Percentiles rank a stretch among this genome's conserved stretches.
phyloP scores from a whole-genome alignment of 2,329 filamentous ascomycete species.

The Chaetothyriales sp. region DNA sequence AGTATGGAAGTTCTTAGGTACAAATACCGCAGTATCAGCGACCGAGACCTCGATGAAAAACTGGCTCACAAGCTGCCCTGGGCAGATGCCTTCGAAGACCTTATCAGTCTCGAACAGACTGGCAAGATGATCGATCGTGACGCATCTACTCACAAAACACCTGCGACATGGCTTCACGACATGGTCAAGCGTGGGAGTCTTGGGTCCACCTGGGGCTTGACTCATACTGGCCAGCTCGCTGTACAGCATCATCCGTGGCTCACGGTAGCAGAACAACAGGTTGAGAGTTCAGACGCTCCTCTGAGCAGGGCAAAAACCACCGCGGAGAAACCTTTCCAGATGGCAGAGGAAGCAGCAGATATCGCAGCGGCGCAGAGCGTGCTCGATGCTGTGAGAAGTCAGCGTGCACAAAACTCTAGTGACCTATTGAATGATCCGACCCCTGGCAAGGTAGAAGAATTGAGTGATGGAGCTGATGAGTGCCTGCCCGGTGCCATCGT shows the following conservation, averaged over 20 bases:
- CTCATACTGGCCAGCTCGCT: constrained; percentile 7
- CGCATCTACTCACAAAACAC: constrained; percentile 14
- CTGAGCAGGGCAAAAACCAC: neutral
- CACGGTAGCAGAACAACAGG: neutral
- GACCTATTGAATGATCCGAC: neutral
- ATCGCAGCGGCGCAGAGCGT: neutral
- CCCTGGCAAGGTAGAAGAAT: neutral
- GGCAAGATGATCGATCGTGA: constrained; percentile 28
- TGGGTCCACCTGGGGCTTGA: constrained; percentile 26
- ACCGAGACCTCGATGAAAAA: constrained; percentile 21
- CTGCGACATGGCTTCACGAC: constrained; percentile 28
- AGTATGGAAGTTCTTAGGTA: neutral
- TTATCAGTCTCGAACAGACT: constrained; percentile 37
- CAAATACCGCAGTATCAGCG: constrained; percentile 19
- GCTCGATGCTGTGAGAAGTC: neutral
- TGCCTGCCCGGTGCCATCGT: neutral
- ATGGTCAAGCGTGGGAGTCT: constrained; percentile 30
- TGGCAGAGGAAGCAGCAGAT: neutral
- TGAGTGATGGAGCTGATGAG: neutral
- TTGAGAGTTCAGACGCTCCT: neutral
- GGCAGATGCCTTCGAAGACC: constrained; percentile 47
- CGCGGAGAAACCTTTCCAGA: neutral
- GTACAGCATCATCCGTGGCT: neutral
- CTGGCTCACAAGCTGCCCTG: constrained; percentile 31
- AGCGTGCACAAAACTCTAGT: neutral